A percentile compares a stretch with the other conserved stretches of the same genome.
These are phyloP conservation scores for Cladosporium cucumerinum DNA, from an alignment of 2,329 filamentous ascomycete genomes.

Conservation along the genomic window DNA sequence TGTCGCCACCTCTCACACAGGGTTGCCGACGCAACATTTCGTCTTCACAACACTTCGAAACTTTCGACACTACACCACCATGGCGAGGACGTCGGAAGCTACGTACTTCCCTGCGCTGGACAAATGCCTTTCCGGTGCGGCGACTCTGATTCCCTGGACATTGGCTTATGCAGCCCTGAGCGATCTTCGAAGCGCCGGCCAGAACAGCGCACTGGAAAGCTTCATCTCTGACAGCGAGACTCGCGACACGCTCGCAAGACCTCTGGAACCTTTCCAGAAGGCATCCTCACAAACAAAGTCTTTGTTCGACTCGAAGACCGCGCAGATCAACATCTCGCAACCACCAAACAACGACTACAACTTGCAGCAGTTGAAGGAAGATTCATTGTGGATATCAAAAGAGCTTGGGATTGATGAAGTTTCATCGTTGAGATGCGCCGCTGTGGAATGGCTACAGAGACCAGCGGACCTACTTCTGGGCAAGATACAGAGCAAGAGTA, in stretches of 20 bases:
- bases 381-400: conserved; percentile 81
- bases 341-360: conserved; percentile 65
- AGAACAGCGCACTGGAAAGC: conserved; percentile 51
- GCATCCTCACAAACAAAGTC: conserved; percentile 56
- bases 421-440: conserved; percentile 72
- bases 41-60: conserved; percentile 3
- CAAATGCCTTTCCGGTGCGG: conserved; percentile 77
- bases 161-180: conserved; percentile 54
- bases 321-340: conserved; percentile 78
- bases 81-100: background rate
- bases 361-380: conserved; percentile 75
- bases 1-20: background rate
- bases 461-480: conserved; percentile 68
- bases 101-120: conserved; percentile 81
- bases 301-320: conserved; percentile 78
- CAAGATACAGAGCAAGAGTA: conserved; percentile 16
- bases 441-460: conserved; percentile 80
- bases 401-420: conserved; percentile 75
- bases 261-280: conserved; percentile 63
- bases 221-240: conserved; percentile 72
- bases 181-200: conserved; percentile 51
- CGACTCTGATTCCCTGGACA: conserved; percentile 69
- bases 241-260: conserved; percentile 63
- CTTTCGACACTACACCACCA: background rate
- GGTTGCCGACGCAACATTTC: background rate